Percentiles rank a stretch among this genome's conserved stretches.
These are phyloP conservation scores for Lactarius tabidus DNA, from an alignment of 768 basidiomycete genomes.

Conservation along the genomic window DNA sequence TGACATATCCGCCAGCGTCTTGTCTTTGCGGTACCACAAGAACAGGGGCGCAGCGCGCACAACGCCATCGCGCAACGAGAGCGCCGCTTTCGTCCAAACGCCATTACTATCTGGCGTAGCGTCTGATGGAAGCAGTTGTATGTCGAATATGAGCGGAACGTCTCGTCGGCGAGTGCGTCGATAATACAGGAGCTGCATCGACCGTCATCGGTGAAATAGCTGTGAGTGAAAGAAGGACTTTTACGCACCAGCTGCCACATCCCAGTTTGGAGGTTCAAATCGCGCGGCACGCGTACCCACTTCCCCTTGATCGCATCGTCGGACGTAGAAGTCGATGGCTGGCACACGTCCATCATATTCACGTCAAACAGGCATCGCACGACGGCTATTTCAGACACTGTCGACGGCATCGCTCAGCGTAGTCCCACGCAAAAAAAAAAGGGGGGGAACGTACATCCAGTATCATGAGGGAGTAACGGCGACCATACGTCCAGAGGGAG, in stretches of 20 bases:
- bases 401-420: not conserved
- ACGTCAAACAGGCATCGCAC: constrained; percentile 65
- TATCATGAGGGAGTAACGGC: constrained; percentile 69
- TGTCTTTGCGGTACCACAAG: constrained; percentile 76
- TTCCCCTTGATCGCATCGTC: constrained; percentile 73
- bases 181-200: constrained; percentile 63
- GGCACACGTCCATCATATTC: constrained; percentile 55
- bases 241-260: constrained; percentile 56
- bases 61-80: constrained; percentile 64
- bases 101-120: constrained; percentile 43
- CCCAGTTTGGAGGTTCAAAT: constrained; percentile 67
- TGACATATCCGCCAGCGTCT: constrained; percentile 59
- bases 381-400: constrained; percentile 80
- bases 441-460: constrained; percentile 52
- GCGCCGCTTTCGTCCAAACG: constrained; percentile 60
- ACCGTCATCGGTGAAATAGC: not conserved
- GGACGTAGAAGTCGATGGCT: constrained; percentile 63
- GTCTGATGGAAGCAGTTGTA: constrained; percentile 58
- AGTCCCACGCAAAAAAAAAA: not conserved
- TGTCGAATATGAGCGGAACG: constrained; percentile 70
- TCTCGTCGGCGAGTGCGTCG: constrained; percentile 81
- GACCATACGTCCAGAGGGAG: constrained; percentile 80
- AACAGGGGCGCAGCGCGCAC: constrained; percentile 51
- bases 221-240: constrained; percentile 15
- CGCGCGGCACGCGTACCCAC: constrained; percentile 85